Base-by-base conservation (phyloP, 2,329 filamentous ascomycete species). In the Elsinoe necatrix region DNA sequence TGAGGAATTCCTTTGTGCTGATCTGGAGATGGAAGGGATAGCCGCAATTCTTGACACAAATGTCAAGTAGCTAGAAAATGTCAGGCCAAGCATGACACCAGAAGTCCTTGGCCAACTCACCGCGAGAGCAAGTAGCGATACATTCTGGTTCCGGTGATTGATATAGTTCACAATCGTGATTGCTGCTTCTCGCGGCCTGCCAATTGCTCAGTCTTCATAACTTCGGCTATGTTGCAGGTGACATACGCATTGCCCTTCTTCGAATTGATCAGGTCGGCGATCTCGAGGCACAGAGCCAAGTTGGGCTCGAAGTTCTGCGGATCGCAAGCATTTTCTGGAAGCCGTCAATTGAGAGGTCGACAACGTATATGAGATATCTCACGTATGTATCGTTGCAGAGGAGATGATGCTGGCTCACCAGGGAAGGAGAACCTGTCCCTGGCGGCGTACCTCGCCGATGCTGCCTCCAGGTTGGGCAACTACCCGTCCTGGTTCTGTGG, bases 1-100 rank as follows among this genome's bases (percentile, higher is more conserved):
- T 98, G 65, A 98, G 83, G 66, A 98, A 98, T 68, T 98, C 93
- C 72, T 98, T 98, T 63, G 93, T 97, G 72, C 88, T 91, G 69
- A 98, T 96, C 73, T 98, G 93, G 58, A 98, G 83, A 69, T 98
- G 93, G 73, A 98, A 98, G 1, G 93, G 91, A 70, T 98, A 98
- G 65, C 93, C 93, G 79, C 93, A 98, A 75, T 98, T 98, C 78
- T 98, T 98, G 73, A 97, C 93, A 73, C 93, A 97, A 61, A 97
- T 97, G 71, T 98, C 93, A 69, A 98, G 87, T 63, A 98, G 82
- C 75, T 85, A 11, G 18, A 66, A 58, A 31, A 27, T 1, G 43
- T 37, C 9, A 20, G 52, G 4, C 39, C 52, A 39, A n/a, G 7
- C 20, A 14, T 18, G 39, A 9, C 21, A 31, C 27, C 12, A 16